Base-by-base conservation (phyloP, 768 basidiomycete species). In the Rhodotorula paludigena region DNA sequence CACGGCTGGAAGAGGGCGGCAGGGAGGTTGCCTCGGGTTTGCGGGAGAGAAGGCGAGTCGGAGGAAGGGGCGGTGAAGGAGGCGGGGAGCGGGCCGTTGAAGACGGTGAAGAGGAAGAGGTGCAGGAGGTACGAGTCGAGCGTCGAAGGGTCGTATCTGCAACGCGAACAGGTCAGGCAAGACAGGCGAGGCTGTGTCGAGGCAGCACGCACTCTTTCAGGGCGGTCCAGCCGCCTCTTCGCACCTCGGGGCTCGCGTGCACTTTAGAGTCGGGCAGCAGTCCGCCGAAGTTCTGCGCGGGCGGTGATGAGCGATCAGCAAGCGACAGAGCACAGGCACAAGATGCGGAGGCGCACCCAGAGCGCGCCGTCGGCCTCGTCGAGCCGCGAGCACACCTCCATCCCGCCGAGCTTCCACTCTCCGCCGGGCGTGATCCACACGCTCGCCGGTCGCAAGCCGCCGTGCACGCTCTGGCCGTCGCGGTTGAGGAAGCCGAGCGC, bases 381-480 rank as follows among this genome's bases (percentile, higher is more conserved):
- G 73, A 86, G 89, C 15, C 87, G 83, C 72, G 83, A 89, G 73
- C 90, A 92, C 69, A 94, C 79, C 75, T 99, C 96, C 75, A 98
- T 92, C 1, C 94, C 94, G 28, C 90, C 93, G 14, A 99, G 80
- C 76, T 90, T 90, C 96, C 94, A 98, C 80, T 99, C 96, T 10
- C 94, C 90, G 1, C 91, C 89, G 0, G 88, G 87, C 1, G 94
- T 91, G 58, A 96, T 85, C 76, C 96, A 97, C 64, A 97, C 84
- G 2, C 89, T 86, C 64, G 84, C 82, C n/a, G 83, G 77, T 65
- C 85, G 81, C 63, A 93, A 76, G 72, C 86, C 89, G 30, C 91
- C 92, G 73, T 96, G 92, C 1, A 89, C 89, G 5, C 89, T 90
- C 33, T 84, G 79, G 60, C 85, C 87, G 14, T 89, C 83, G 48